phyloP scores from a whole-genome alignment of 1,284 basidiomycete species.

The Leccinum holopus region DNA sequence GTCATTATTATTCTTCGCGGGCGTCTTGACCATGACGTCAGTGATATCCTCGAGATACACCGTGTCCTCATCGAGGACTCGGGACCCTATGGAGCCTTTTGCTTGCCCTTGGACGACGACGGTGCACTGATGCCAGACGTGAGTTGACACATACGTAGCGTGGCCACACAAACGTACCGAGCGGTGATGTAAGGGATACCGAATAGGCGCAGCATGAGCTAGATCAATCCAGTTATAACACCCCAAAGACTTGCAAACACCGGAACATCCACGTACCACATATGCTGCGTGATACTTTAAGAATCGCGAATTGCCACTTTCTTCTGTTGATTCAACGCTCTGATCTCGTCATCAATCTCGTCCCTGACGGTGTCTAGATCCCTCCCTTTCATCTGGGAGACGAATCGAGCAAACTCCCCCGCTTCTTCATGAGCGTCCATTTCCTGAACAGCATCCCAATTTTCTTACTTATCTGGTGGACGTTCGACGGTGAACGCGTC shows the following conservation, averaged over 20 bases:
- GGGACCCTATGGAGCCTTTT: too few relatives aligned
- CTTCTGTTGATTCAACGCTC: conserved; percentile 75
- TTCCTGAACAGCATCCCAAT: conserved; percentile 74
- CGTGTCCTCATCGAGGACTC: too few relatives aligned
- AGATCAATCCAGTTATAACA: conserved; percentile 1
- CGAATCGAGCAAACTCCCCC: conserved; percentile 87
- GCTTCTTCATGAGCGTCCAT: conserved; percentile 84
- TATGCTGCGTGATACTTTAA: conserved; percentile 93
- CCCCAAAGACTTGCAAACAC: neutral
- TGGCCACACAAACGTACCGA: too few relatives aligned
- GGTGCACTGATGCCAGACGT: too few relatives aligned
- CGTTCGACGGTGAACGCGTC: conserved; percentile 4
- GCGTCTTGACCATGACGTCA: too few relatives aligned
- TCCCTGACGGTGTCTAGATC: conserved; percentile 77
- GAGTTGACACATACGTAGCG: too few relatives aligned
- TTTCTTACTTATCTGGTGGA: conserved; percentile 30
- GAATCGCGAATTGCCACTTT: conserved; percentile 87
- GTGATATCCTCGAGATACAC: too few relatives aligned
- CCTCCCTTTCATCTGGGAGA: conserved; percentile 86
- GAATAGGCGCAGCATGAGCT: conserved; percentile 88
- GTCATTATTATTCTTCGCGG: too few relatives aligned
- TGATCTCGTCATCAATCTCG: conserved; percentile 94
- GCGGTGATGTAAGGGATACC: conserved; percentile 98
- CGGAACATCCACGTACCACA: conserved; percentile 62
- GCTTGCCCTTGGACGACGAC: too few relatives aligned